These are phyloP conservation scores for Cunninghamia lanceolata DNA, from an alignment of 75 land plant species.

Conservation along the genomic window DNA sequence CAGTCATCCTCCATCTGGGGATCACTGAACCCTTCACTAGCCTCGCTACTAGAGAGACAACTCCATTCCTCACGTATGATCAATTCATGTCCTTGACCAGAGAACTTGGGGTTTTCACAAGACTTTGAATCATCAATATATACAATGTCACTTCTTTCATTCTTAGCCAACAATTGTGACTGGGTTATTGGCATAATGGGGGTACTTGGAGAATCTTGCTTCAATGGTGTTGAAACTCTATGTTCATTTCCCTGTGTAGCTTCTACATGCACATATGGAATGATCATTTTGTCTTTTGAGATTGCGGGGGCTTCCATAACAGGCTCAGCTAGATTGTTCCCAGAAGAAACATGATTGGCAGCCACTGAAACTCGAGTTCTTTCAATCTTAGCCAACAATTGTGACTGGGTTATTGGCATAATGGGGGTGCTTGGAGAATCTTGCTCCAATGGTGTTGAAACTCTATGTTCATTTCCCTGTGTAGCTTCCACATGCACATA, in stretches of 20 bases:
- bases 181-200: not conserved
- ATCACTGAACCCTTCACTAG: not conserved
- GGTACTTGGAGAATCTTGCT: not conserved
- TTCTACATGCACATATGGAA: not conserved
- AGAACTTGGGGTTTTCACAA: too few relatives aligned
- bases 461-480: not conserved
- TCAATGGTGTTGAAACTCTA: not conserved
- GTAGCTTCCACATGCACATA: not conserved
- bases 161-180: not conserved
- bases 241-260: not conserved
- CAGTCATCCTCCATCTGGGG: conserved; percentile 35
- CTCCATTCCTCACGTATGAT: not conserved
- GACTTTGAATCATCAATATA: not conserved
- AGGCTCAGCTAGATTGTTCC: not conserved
- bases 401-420: not conserved
- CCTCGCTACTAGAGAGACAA: too few relatives aligned
- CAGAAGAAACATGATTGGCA: not conserved
- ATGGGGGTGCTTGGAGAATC: not conserved
- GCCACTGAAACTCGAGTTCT: conserved; percentile 8
- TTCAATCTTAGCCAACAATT: not conserved
- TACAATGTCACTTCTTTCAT: not conserved
- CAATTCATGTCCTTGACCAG: not conserved
- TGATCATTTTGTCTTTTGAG: not conserved
- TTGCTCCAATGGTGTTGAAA: not conserved
- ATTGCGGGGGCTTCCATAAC: not conserved